A percentile compares a stretch with the other conserved stretches of the same genome.
phyloP scores from a whole-genome alignment of 2,329 filamentous ascomycete genomes.

The Ceratocystis lukuohia region DNA sequence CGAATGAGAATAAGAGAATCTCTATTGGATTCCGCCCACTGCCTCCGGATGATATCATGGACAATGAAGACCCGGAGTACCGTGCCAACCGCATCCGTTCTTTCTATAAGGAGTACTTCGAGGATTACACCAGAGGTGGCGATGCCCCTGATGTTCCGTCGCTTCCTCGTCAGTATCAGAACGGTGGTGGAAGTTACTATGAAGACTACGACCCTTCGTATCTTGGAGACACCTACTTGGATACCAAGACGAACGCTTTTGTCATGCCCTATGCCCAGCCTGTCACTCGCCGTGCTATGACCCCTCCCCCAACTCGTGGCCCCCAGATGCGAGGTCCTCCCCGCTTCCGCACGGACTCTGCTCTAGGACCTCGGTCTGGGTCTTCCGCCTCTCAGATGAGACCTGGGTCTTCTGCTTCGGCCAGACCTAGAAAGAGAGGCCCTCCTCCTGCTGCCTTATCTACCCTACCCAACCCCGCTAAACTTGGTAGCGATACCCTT shows the following conservation, averaged over 20 bases:
- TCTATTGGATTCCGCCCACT: constrained; percentile 69
- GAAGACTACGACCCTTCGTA: constrained; percentile 65
- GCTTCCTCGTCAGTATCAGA: constrained; percentile 26
- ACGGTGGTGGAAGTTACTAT: constrained; percentile 38
- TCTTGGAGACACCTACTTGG: constrained; percentile 55
- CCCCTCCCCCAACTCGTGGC: constrained; percentile 57
- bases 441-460: constrained; percentile 62
- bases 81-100: constrained; percentile 93
- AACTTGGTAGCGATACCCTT: constrained; percentile 70
- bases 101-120: constrained; percentile 99
- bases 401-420: constrained; percentile 52
- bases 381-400: constrained; percentile 30
- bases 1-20: constrained; percentile 43
- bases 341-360: constrained; percentile 23
- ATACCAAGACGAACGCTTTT: constrained; percentile 55
- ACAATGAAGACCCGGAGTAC: constrained; percentile 80
- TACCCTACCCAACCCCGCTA: constrained; percentile 71
- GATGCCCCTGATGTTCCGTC: constrained; percentile 29
- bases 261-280: constrained; percentile 76
- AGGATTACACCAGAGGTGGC: constrained; percentile 49
- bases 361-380: constrained; percentile 23
- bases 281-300: constrained; percentile 84
- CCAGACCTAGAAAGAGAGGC: constrained; percentile 24
- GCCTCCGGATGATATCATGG: constrained; percentile 66
- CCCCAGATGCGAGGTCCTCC: constrained; percentile 33